A percentile compares a stretch with the other conserved stretches of the same genome.
Conservation (phyloP, 306 rosid genomes). For the Castanea crenata region DNA sequence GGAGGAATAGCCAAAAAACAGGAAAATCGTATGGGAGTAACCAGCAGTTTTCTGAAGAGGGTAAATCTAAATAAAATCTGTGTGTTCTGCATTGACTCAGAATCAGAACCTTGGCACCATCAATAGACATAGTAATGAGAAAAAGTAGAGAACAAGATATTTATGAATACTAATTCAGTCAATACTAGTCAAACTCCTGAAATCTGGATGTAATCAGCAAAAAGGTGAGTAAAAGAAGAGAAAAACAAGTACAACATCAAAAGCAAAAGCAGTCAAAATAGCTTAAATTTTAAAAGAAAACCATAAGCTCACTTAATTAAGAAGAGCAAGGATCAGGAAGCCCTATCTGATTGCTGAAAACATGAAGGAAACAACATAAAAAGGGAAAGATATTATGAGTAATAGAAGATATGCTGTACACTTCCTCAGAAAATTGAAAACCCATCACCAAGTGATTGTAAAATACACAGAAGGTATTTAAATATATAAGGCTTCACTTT, state of each 20-base stretch:
- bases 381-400: not conserved
- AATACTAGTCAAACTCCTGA: not conserved
- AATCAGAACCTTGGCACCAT: not conserved
- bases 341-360: not conserved
- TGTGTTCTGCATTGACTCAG: not conserved
- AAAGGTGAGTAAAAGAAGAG: not conserved
- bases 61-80: not conserved
- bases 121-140: not conserved
- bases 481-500: not conserved
- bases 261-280: not conserved
- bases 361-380: not conserved
- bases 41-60: not conserved
- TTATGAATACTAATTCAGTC: not conserved
- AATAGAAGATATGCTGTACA: not conserved
- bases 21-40: conserved; percentile 12
- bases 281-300: not conserved
- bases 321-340: not conserved
- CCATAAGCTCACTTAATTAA: not conserved
- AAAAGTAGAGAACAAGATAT: not conserved
- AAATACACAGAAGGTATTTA: not conserved
- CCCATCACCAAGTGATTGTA: not conserved
- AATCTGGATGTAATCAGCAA: not conserved
- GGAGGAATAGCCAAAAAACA: conserved; percentile 13
- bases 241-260: not conserved
- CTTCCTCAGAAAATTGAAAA: not conserved